Percentiles rank a stretch among this genome's conserved stretches.
Conservation (phyloP, 1,139 yeast genomes). For the Saccharomyces hybrid region DNA sequence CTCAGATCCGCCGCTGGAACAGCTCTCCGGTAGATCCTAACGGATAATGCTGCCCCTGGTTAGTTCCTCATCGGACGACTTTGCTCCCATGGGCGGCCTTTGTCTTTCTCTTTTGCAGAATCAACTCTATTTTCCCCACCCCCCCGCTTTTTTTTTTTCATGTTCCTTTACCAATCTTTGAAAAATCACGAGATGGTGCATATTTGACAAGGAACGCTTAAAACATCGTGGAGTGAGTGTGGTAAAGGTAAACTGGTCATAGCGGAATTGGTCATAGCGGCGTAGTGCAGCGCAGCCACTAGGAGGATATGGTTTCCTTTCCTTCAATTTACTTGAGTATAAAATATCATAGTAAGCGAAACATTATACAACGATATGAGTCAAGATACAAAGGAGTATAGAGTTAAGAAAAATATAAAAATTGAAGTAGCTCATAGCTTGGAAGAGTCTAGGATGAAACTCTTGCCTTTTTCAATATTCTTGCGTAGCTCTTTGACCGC, state of each 20-base stretch:
- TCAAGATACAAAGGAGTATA: background rate
- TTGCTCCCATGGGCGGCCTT: background rate
- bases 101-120: background rate
- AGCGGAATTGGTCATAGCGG: background rate
- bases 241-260: background rate
- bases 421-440: slow-evolving; percentile 11
- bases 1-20: background rate
- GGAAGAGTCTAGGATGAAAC: slow-evolving; percentile 39
- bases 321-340: background rate
- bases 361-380: background rate
- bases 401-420: background rate
- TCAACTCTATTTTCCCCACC: background rate
- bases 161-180: background rate
- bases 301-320: background rate
- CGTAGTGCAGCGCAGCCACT: background rate
- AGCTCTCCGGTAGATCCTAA: background rate
- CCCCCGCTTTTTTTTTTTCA: background rate
- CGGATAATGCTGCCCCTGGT: background rate
- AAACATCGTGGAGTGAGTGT: background rate
- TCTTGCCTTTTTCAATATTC: slow-evolving; percentile 55
- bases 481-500: slow-evolving; percentile 49
- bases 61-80: background rate
- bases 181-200: background rate
- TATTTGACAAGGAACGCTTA: background rate
- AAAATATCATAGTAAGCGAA: background rate